Evolutionary conservation across 2,329 filamentous ascomycete species (phyloP), one percentile per base, ranked within the genome.

Genomic region (Aspergillus sp.): DNA sequence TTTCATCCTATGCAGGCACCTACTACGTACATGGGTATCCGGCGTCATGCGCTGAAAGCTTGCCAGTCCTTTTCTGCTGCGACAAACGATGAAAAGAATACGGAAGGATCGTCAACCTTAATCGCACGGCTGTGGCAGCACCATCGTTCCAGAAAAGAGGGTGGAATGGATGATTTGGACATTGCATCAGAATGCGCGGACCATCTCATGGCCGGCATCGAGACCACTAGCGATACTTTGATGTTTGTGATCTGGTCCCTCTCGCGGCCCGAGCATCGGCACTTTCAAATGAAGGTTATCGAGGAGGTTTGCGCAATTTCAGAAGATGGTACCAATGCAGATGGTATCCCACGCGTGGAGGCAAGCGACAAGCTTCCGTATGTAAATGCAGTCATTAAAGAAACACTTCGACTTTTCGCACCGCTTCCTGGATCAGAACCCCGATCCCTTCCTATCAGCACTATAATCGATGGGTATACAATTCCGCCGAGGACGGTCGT

Each of bases 121-220:
- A 64, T 75, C 7, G 59, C 57, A 1, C 61, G 62, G 6, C 61
- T 77, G 3, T 71, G 67, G 61, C 55, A 63, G 15, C 52, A 66
- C 30, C 64, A 67, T 33, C 17, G 60, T 17, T 49, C 57, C 5
- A 53, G 58, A 7, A 65, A 60, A 27, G 47, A 53, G 2, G 47
- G 47, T 7, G 53, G 58, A 3, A 55, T 76, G 3, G 61, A 66
- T 7, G 70, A 72, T 27, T 53, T 76, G 5, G 73, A 78, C 17
- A 73, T 77, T 35, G 77, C 77, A 0, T 76, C 75, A 0, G 77
- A 80, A 58, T 71, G 67, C 10, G 76, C 76, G 1, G 77, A 80
- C 46, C 77, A 80, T 49, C 66, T 80, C 10, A 63, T 76, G 0
- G 77, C 76, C 0, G 77, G 76, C 0, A 76, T 79, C 7, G 74